Evolutionary conservation across 441 rosid species (phyloP), one percentile per base, ranked within the genome.

Genomic region (Populus hybrid): DNA sequence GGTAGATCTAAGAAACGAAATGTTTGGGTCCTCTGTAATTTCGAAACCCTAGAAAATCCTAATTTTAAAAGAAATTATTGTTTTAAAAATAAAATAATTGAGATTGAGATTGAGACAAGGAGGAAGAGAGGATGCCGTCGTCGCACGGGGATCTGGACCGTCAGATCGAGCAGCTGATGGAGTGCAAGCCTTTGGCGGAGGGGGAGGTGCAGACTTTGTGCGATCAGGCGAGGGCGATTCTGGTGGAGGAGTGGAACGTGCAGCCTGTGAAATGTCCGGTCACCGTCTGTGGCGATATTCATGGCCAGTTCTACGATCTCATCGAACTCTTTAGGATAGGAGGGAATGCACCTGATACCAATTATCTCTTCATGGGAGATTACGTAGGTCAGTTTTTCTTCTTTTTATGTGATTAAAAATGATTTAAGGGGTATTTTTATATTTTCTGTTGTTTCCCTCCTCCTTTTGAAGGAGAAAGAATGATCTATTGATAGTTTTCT

Each of bases 251-350:
- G 85, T 94, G 97, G 97, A 96, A 96, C 92, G 98, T 96, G 77
- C 99, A 96, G 85, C 94, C 98, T 46, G 98, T 96, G 46, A 96
- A 94, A 86, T 95, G 99, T 86, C 99, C 99, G 36, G 99, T 95
- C 71, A 95, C 99, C 69, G 95, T 30, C 32, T 30, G 32, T 30
- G 32, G 32, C 32, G 32, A 30, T 30, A 30, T 30, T 30, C 32
- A 30, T 30, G 32, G 32, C 32, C 32, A 30, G 32, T 30, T 30
- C 32, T 30, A 30, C 32, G 32, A 30, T 30, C 32, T 30, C 32
- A 30, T 30, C 32, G 32, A 30, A 30, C 32, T 30, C 32, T 30
- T 30, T 30, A 30, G 32, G 32, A 30, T 30, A 30, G 32, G 32
- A 30, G 32, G 32, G 32, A 30, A 30, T 30, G 32, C 32, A 30